Evolutionary conservation across 2,329 filamentous ascomycete genomes (phyloP).

Genomic region (Trichoderma oligosporum): DNA sequence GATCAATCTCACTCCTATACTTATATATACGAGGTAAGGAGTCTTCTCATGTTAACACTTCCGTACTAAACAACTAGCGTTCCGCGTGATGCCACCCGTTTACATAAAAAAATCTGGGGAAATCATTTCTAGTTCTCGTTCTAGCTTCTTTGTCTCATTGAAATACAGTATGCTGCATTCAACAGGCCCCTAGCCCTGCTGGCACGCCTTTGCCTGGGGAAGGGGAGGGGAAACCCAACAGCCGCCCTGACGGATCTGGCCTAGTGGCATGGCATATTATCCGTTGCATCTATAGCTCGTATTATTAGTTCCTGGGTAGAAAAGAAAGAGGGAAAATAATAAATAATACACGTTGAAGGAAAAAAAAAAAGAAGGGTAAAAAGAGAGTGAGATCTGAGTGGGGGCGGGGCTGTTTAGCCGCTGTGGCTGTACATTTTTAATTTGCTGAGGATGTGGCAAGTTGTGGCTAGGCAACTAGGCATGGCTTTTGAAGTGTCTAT

Average conservation of each 20-base stretch:
- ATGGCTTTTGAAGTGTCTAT: too few relatives aligned
- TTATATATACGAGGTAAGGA: too few relatives aligned
- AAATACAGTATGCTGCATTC: too few relatives aligned
- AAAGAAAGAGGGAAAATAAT: not conserved
- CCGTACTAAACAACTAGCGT: not conserved
- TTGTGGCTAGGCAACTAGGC: not conserved
- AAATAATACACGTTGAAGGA: not conserved
- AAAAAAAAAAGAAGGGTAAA: not conserved
- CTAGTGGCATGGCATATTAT: too few relatives aligned
- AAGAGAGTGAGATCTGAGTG: not conserved
- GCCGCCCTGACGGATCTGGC: conserved; percentile 11
- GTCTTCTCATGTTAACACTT: not conserved
- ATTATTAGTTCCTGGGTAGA: not conserved
- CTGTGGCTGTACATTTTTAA: not conserved
- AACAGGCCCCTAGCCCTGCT: not conserved
- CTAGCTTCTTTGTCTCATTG: not conserved
- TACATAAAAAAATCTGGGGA: conserved; percentile 17
- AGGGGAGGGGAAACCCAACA: not conserved
- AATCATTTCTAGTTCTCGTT: conserved; percentile 8
- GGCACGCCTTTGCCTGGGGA: not conserved
- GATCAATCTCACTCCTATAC: too few relatives aligned
- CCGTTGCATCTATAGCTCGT: not conserved
- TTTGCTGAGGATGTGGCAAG: not conserved
- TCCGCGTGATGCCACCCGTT: conserved; percentile 9
- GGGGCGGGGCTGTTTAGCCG: not conserved